Conservation (phyloP, 2,329 filamentous ascomycete genomes). For the Berkeleyomyces rouxiae region DNA sequence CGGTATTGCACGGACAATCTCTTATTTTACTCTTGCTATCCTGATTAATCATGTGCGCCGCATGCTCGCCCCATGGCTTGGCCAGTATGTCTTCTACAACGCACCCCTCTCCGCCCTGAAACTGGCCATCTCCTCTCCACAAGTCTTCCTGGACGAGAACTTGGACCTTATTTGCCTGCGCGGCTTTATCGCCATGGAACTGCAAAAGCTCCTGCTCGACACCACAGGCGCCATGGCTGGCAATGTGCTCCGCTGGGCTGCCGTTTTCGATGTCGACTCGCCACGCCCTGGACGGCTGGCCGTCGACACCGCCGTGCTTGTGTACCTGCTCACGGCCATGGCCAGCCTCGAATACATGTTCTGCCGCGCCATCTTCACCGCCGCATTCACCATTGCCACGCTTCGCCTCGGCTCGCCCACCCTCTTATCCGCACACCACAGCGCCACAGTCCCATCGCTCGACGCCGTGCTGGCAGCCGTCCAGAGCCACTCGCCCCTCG, state of each 20-base stretch:
- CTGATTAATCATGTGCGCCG: conserved; percentile 25
- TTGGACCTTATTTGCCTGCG: conserved; percentile 14
- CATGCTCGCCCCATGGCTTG: conserved; percentile 20
- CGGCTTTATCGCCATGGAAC: conserved; percentile 11
- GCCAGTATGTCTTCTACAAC: conserved; percentile 18
- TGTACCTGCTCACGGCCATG: conserved; percentile 12
- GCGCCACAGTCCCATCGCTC: conserved; percentile 3
- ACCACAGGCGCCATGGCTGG: conserved; percentile 8
- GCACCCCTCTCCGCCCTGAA: conserved; percentile 23
- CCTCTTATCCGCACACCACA: conserved; percentile 8
- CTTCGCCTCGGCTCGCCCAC: conserved; percentile 8
- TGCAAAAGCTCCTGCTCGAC: conserved; percentile 14
- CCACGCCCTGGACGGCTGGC: conserved; percentile 8
- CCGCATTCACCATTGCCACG: conserved; percentile 8
- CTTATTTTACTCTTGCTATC: conserved; percentile 21
- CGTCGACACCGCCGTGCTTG: conserved; percentile 10
- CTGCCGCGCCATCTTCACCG: conserved; percentile 8
- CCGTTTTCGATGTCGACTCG: conserved; percentile 13
- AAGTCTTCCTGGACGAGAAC: conserved; percentile 21
- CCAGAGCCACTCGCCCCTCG: conserved; percentile 6
- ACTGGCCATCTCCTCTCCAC: conserved; percentile 22
- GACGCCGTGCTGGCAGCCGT: conserved; percentile 12
- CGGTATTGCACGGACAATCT: conserved; percentile 17
- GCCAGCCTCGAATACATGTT: conserved; percentile 12
- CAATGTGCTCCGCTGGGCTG: conserved; percentile 12